These are phyloP conservation scores for Boletus subcaerulescens DNA, from an alignment of 768 basidiomycete genomes.

Conservation along the genomic window DNA sequence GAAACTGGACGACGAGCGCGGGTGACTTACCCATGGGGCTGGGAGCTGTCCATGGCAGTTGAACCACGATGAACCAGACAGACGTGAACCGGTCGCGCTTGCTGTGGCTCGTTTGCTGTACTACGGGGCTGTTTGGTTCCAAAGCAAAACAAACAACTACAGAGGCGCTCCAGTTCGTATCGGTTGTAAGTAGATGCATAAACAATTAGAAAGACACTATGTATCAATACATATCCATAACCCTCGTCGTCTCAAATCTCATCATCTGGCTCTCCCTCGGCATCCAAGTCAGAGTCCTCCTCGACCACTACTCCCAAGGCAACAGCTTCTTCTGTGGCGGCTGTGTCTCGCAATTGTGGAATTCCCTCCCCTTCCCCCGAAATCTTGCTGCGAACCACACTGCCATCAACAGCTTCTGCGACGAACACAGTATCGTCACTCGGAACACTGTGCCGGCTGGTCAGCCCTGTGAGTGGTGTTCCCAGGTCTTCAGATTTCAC, in stretches of 20 bases:
- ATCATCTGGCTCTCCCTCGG: constrained; percentile 43
- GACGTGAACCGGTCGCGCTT: constrained; percentile 33
- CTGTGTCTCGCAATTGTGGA: constrained; percentile 1
- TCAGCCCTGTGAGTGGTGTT: constrained; percentile 47
- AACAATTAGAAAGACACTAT: constrained; percentile 20
- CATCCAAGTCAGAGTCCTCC: constrained; percentile 38
- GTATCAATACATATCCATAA: constrained; percentile 19
- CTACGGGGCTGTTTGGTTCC: constrained; percentile 12
- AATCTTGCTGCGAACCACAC: constrained; percentile 29
- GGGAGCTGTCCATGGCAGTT: constrained; percentile 33
- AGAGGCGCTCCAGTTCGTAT: constrained; percentile 24
- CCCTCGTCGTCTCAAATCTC: constrained; percentile 40
- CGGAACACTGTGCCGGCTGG: constrained; percentile 53
- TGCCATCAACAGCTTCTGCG: constrained; percentile 28
- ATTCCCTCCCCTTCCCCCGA: constrained; percentile 16
- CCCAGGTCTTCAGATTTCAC: constrained; percentile 54
- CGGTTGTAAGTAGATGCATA: constrained; percentile 15
- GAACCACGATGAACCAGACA: constrained; percentile 37
- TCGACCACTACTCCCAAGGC: constrained; percentile 10
- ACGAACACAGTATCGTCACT: constrained; percentile 57
- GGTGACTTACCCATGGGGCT: constrained; percentile 33
- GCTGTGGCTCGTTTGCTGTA: constrained; percentile 34
- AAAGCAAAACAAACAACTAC: constrained; percentile 23
- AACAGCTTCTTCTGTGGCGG: constrained; percentile 3
- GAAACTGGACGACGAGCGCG: not conserved